Evolutionary conservation across 352 stramenopile genomes (phyloP).

Genomic region (Phytopythium montanum): DNA sequence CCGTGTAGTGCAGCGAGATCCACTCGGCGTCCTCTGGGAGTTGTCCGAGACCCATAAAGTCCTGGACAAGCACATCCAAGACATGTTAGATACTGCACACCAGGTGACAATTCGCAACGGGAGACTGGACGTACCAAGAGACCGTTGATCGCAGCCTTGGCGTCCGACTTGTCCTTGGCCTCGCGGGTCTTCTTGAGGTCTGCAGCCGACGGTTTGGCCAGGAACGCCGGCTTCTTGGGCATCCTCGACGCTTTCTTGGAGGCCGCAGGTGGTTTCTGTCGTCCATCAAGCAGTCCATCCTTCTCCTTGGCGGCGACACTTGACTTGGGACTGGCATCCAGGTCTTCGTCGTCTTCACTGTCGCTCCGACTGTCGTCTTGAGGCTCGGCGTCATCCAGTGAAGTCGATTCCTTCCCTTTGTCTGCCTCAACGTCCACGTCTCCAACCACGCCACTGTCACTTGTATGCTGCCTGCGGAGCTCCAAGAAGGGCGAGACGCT

Average conservation of each 20-base stretch:
- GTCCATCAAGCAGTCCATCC: slow-evolving; percentile 29
- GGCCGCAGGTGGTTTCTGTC: slow-evolving; percentile 7
- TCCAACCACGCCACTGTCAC: background rate
- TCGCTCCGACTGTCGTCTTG: slow-evolving; percentile 18
- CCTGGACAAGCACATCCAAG: slow-evolving; percentile 16
- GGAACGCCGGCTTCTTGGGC: slow-evolving; percentile 19
- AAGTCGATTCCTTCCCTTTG: background rate
- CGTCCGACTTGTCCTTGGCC: slow-evolving; percentile 52
- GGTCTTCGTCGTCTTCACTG: slow-evolving; percentile 19
- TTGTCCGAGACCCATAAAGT: slow-evolving; percentile 72
- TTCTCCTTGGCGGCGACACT: slow-evolving; percentile 28
- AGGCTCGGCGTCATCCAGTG: background rate
- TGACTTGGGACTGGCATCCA: slow-evolving; percentile 1
- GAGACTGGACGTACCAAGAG: slow-evolving; percentile 26
- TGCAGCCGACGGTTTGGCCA: slow-evolving; percentile 17
- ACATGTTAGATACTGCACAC: background rate
- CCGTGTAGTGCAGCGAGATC: slow-evolving; percentile 74
- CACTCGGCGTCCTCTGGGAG: slow-evolving; percentile 73
- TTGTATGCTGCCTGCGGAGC: slow-evolving; percentile 29
- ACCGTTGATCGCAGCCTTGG: slow-evolving; percentile 52
- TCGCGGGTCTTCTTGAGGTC: slow-evolving; percentile 17
- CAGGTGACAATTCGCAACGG: background rate
- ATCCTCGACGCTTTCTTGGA: slow-evolving; percentile 9
- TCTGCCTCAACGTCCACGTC: background rate
- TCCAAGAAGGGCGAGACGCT: slow-evolving; percentile 62